Evolutionary conservation across 305 asterid genomes (phyloP).

Genomic region (Ajuga reptans): DNA sequence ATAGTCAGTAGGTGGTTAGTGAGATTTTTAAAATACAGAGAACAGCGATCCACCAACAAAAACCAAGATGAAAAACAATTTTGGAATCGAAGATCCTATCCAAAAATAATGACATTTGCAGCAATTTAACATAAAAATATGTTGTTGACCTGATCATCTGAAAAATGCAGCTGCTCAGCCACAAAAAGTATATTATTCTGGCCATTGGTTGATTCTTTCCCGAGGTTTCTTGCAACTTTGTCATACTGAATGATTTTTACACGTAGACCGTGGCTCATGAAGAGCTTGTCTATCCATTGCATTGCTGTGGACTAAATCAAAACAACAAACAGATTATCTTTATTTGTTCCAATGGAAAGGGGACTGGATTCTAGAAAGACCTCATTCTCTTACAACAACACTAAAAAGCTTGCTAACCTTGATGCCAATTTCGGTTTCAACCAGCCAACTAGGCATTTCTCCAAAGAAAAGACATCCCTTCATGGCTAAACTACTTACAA

Average conservation of each 20-base stretch:
- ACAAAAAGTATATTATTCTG: constrained; percentile 35
- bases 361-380: neutral
- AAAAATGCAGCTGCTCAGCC: constrained; percentile 72
- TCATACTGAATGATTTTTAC: constrained; percentile 40
- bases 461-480: constrained; percentile 66
- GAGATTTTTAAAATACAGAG: no score
- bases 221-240: constrained; percentile 36
- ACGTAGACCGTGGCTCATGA: constrained; percentile 58
- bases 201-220: constrained; percentile 29
- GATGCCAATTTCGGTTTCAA: constrained; percentile 39
- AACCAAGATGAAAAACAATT: neutral
- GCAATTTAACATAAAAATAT: neutral
- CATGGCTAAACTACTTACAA: constrained; percentile 53
- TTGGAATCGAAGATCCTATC: neutral
- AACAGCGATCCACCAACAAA: neutral
- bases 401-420: constrained; percentile 35
- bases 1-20: neutral
- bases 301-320: constrained; percentile 31
- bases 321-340: constrained; percentile 17
- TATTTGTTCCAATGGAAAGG: neutral
- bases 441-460: constrained; percentile 60
- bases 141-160: constrained; percentile 73
- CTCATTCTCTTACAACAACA: neutral
- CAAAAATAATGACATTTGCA: neutral
- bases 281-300: constrained; percentile 59